These are phyloP conservation scores for Solanum clarkiae DNA, from an alignment of 257 asterid species.

Conservation along the genomic window DNA sequence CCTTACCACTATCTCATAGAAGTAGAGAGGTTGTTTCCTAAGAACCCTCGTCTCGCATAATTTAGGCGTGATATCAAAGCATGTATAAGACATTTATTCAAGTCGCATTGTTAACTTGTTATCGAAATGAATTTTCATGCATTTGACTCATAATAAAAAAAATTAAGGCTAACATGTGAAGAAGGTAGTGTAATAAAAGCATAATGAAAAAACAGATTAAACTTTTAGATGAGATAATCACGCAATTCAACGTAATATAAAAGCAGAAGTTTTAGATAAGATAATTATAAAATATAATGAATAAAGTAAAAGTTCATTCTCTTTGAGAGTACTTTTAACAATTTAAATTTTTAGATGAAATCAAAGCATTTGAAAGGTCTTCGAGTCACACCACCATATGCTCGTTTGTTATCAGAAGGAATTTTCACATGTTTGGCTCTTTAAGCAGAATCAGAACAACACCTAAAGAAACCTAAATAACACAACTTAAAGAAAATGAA, in stretches of 20 bases:
- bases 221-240: too few species aligned
- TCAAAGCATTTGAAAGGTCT: too few species aligned
- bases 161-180: not conserved
- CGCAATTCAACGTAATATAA: too few species aligned
- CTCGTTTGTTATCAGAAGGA: not conserved
- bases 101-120: accelerated
- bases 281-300: too few species aligned
- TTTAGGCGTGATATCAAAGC: accelerated
- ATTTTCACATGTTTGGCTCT: not conserved
- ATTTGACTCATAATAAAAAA: not conserved
- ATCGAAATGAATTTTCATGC: not conserved
- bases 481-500: not conserved
- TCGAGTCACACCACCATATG: not conserved
- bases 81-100: not conserved
- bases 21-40: too few species aligned
- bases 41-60: too few species aligned
- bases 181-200: not conserved
- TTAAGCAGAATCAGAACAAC: not conserved
- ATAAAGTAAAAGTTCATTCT: too few species aligned
- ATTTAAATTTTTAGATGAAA: not conserved
- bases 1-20: too few species aligned
- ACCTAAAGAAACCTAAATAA: not conserved
- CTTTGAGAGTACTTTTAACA: too few species aligned
- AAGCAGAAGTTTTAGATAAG: too few species aligned
- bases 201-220: too few species aligned